A percentile compares a stretch with the other conserved stretches of the same genome.
These are phyloP conservation scores for Byssoonygena ceratinophila DNA, from an alignment of 2,329 filamentous ascomycete genomes.

Conservation along the genomic window DNA sequence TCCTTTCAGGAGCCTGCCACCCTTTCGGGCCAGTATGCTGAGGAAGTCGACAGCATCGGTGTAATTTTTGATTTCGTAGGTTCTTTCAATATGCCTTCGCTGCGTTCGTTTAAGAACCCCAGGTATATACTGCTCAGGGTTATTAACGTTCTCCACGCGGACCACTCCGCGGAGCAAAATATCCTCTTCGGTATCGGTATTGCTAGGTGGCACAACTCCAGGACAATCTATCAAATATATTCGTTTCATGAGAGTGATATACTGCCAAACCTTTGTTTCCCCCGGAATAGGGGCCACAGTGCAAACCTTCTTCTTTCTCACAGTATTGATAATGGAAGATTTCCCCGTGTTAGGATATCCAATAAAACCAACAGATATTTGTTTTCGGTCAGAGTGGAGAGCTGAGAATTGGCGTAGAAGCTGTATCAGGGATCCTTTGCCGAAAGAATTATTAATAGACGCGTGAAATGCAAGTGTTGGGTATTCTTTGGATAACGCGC, in stretches of 20 bases:
- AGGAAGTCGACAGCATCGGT: conserved; percentile 69
- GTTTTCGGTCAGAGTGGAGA: conserved; percentile 80
- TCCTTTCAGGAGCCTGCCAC: conserved; percentile 73
- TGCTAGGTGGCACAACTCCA: conserved; percentile 85
- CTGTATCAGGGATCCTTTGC: conserved; percentile 86
- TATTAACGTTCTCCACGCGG: conserved; percentile 88
- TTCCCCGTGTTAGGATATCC: conserved; percentile 92
- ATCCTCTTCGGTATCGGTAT: conserved; percentile 72
- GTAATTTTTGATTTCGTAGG: conserved; percentile 78
- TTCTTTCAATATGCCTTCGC: conserved; percentile 77
- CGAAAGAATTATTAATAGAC: conserved; percentile 89
- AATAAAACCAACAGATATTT: conserved; percentile 84
- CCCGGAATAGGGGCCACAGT: conserved; percentile 89
- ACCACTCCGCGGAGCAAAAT: conserved; percentile 85
- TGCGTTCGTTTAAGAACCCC: conserved; percentile 73
- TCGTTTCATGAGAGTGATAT: conserved; percentile 87
- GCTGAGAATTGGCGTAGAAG: conserved; percentile 86
- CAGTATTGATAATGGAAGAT: conserved; percentile 91
- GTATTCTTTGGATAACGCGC: conserved; percentile 74
- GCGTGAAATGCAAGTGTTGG: conserved; percentile 93
- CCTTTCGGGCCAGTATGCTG: conserved; percentile 75
- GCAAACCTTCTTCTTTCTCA: conserved; percentile 89
- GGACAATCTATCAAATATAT: conserved; percentile 96
- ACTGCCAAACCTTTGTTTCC: conserved; percentile 97
- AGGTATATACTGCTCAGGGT: conserved; percentile 90